Evolutionary conservation across 257 asterid species (phyloP).

Genomic region (Solanum peruvianum): DNA sequence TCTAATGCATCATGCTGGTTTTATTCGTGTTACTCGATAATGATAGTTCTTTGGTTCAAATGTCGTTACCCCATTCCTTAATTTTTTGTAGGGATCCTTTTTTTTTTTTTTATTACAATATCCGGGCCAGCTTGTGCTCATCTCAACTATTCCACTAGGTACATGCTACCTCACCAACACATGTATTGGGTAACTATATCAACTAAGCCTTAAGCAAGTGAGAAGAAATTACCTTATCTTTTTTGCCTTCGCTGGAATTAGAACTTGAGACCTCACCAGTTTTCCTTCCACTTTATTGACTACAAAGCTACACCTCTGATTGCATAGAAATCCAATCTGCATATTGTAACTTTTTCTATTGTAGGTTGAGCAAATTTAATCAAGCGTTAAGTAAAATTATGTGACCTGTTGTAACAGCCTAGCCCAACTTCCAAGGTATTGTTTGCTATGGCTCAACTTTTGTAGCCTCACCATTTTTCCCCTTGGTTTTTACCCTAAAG

Average conservation of each 20-base stretch:
- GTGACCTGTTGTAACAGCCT: neutral
- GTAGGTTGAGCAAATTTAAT: neutral
- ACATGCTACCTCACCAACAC: neutral
- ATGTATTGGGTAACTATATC: neutral
- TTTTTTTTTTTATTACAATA: neutral
- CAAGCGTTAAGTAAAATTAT: neutral
- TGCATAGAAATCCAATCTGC: neutral
- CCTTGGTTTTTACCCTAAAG: neutral
- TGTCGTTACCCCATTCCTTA: neutral
- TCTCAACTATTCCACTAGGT: neutral
- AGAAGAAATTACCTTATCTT: neutral
- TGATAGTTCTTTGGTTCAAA: neutral
- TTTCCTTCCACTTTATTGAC: neutral
- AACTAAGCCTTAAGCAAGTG: neutral
- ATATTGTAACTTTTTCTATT: neutral
- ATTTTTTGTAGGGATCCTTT: neutral
- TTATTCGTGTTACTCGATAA: neutral
- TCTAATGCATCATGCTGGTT: neutral
- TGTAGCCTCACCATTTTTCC: neutral
- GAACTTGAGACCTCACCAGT: neutral
- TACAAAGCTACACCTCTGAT: neutral
- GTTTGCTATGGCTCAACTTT: neutral
- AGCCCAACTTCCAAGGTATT: neutral
- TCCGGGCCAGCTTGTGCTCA: neutral
- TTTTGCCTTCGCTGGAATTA: neutral